Evolutionary conservation across 352 stramenopile species (phyloP).

Genomic region (Phytophthora boehmeriae): DNA sequence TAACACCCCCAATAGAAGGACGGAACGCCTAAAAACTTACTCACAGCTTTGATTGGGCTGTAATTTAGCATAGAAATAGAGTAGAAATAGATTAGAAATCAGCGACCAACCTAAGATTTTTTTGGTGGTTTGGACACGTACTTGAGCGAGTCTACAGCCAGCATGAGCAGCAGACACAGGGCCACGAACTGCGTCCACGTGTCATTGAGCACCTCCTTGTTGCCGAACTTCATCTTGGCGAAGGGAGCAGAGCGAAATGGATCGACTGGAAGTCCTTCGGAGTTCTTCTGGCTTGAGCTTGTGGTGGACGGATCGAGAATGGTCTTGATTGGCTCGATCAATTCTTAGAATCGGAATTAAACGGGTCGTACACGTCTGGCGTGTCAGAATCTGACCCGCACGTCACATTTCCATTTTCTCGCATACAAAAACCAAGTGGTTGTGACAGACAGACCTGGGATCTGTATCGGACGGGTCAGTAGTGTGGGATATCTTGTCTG

Average conservation of each 20-base stretch:
- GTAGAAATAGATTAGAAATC: background rate
- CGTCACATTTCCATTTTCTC: too few species aligned
- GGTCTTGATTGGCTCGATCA: slow-evolving; percentile 29
- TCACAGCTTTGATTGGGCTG: slow-evolving; percentile 85
- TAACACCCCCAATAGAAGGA: slow-evolving; percentile 75
- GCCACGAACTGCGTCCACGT: slow-evolving; percentile 85
- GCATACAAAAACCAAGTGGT: too few species aligned
- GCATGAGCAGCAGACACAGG: slow-evolving; percentile 75
- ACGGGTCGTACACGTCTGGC: background rate
- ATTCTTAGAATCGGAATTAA: slow-evolving; percentile 14
- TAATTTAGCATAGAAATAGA: background rate
- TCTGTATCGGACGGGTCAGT: too few species aligned
- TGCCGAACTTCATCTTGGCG: slow-evolving; percentile 73
- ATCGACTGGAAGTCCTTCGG: too few species aligned
- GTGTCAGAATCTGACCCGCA: background rate
- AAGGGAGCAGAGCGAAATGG: background rate
- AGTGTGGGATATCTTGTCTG: too few species aligned
- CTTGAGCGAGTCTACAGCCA: slow-evolving; percentile 89
- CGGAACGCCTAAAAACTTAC: slow-evolving; percentile 67
- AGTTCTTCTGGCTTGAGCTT: slow-evolving; percentile 1
- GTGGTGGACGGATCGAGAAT: slow-evolving; percentile 24
- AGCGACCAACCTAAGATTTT: too few species aligned
- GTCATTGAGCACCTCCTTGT: slow-evolving; percentile 80
- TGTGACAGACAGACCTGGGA: too few species aligned
- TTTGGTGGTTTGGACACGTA: slow-evolving; percentile 36